Conservation (phyloP, 1,284 basidiomycete species). For the Phellopilus nigrolimitatus region DNA sequence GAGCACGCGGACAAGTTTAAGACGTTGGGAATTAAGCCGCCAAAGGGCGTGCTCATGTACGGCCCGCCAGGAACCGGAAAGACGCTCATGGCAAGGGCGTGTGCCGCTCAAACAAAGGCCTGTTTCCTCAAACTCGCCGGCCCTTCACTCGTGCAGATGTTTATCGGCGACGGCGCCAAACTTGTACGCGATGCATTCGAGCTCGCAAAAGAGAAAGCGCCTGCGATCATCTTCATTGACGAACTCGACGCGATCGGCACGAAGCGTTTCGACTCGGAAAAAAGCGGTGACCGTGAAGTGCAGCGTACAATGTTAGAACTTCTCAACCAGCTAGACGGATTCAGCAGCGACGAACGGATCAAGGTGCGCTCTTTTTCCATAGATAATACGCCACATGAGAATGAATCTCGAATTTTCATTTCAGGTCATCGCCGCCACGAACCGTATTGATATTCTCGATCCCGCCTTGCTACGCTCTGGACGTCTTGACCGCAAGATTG, state of each 20-base stretch:
- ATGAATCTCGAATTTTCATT: not conserved
- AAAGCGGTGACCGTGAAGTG: slow-evolving; percentile 75
- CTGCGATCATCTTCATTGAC: slow-evolving; percentile 80
- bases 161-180: slow-evolving; percentile 80
- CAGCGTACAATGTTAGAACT: slow-evolving; percentile 80
- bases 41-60: slow-evolving; percentile 79
- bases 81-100: slow-evolving; percentile 73
- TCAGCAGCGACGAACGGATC: slow-evolving; percentile 91
- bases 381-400: not conserved
- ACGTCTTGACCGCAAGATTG: slow-evolving; percentile 75
- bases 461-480: slow-evolving; percentile 74
- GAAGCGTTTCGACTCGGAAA: slow-evolving; percentile 77
- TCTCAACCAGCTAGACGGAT: slow-evolving; percentile 72
- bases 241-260: slow-evolving; percentile 80
- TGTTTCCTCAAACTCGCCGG: slow-evolving; percentile 80
- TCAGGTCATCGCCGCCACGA: slow-evolving; percentile 97
- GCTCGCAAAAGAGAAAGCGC: slow-evolving; percentile 73
- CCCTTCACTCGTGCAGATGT: slow-evolving; percentile 79
- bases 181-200: slow-evolving; percentile 76
- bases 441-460: slow-evolving; percentile 96
- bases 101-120: slow-evolving; percentile 78
- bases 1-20: slow-evolving; percentile 81
- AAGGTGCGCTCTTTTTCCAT: slow-evolving; percentile 77
- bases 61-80: slow-evolving; percentile 79
- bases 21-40: slow-evolving; percentile 74